These are phyloP conservation scores for Phytophthora vignae DNA, from an alignment of 352 stramenopile genomes.

Conservation along the genomic window DNA sequence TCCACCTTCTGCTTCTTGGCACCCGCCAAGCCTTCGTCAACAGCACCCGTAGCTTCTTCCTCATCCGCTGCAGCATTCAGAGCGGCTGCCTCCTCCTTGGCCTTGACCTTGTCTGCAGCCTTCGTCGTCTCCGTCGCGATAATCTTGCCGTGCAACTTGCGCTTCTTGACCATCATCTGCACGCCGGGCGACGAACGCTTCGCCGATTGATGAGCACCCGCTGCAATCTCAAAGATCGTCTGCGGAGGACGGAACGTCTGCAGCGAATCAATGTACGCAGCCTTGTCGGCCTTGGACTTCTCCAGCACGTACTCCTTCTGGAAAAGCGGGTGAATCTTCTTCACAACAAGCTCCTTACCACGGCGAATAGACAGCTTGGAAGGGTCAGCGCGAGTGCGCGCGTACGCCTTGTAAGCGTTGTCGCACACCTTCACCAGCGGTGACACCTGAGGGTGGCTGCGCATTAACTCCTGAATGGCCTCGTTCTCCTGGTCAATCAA, in stretches of 20 bases:
- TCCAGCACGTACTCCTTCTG: slow-evolving; percentile 87
- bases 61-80: slow-evolving; percentile 43
- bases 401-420: slow-evolving; percentile 99
- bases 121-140: slow-evolving; percentile 81
- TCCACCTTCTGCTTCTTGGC: slow-evolving; percentile 21
- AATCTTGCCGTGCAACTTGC: slow-evolving; percentile 85
- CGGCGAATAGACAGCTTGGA: slow-evolving; percentile 95
- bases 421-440: slow-evolving; percentile 92
- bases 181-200: slow-evolving; percentile 83
- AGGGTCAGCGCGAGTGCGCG: slow-evolving; percentile 94
- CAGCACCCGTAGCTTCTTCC: slow-evolving; percentile 26
- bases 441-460: slow-evolving; percentile 74
- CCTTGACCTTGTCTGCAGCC: slow-evolving; percentile 45
- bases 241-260: slow-evolving; percentile 94
- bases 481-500: slow-evolving; percentile 97
- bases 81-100: slow-evolving; percentile 45
- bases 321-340: slow-evolving; percentile 95
- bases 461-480: slow-evolving; percentile 92
- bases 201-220: slow-evolving; percentile 59
- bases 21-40: slow-evolving; percentile 10
- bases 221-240: slow-evolving; percentile 97
- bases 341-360: slow-evolving; percentile 93
- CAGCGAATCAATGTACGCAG: slow-evolving; percentile 94
- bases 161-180: slow-evolving; percentile 90
- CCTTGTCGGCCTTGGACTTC: slow-evolving; percentile 77